Evolutionary conservation across 345 rosid genomes (phyloP).

Genomic region (Clausena lansium): DNA sequence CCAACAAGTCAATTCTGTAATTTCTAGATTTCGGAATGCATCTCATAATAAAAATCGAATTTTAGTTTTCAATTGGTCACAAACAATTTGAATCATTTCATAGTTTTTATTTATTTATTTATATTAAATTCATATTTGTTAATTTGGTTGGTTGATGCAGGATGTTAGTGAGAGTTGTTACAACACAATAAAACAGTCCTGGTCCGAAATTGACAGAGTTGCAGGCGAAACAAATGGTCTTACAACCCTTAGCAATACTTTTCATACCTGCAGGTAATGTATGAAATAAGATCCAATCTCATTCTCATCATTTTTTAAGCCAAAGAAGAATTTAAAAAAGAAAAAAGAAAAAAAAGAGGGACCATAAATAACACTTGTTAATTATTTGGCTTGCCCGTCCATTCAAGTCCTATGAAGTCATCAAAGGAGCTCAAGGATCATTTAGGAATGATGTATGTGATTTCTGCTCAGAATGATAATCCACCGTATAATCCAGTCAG

Average conservation of each 20-base stretch:
- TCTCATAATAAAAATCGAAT: no score
- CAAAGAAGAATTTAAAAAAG: no score
- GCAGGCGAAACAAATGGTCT: conserved; percentile 24
- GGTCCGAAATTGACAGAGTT: conserved; percentile 29
- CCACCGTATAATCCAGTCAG: conserved; percentile 6
- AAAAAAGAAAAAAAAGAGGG: no score
- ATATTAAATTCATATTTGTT: background rate
- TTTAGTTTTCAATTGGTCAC: no score
- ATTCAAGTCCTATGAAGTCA: conserved; percentile 10
- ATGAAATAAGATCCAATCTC: background rate
- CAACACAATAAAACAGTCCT: conserved; percentile 25
- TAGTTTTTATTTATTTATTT: background rate
- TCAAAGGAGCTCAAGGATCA: conserved; percentile 8
- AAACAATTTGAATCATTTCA: no score
- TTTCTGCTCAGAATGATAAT: conserved; percentile 21
- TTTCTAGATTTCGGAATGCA: no score
- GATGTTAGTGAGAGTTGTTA: conserved; percentile 28
- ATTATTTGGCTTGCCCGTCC: no score
- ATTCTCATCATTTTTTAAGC: background rate
- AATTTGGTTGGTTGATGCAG: conserved; percentile 17
- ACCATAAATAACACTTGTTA: background rate
- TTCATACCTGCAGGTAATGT: conserved; percentile 21
- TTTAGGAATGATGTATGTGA: background rate
- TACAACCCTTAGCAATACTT: conserved; percentile 6
- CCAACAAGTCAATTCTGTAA: no score